These are phyloP conservation scores for Nitzschia sp. DNA, from an alignment of 108 stramenopile genomes.

Conservation along the genomic window DNA sequence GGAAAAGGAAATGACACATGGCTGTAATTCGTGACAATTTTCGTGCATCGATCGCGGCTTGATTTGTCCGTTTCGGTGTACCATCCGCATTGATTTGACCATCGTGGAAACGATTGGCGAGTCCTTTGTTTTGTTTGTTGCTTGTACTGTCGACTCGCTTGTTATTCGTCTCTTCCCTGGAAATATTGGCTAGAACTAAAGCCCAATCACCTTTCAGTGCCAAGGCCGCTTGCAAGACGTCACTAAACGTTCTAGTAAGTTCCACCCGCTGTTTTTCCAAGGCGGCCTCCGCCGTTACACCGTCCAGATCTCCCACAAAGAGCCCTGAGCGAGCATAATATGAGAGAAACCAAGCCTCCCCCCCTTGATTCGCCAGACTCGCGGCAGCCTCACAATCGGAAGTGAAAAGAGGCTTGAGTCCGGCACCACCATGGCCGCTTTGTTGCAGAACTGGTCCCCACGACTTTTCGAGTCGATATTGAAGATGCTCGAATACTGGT, in stretches of 20 bases:
- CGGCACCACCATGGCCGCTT: background rate
- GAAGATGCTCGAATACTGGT: conserved; percentile 75
- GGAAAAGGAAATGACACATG: conserved; percentile 76
- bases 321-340: conserved; percentile 83
- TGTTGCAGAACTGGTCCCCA: conserved; percentile 62
- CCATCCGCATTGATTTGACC: conserved; percentile 80
- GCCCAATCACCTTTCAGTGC: conserved; percentile 75
- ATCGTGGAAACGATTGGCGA: conserved; percentile 44
- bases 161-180: conserved; percentile 31
- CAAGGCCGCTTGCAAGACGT: conserved; percentile 72
- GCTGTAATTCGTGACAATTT: conserved; percentile 75
- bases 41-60: conserved; percentile 71
- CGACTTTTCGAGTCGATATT: conserved; percentile 69
- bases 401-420: conserved; percentile 44
- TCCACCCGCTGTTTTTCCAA: conserved; percentile 85
- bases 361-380: conserved; percentile 45
- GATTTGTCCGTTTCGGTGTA: conserved; percentile 41
- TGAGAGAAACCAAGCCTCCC: conserved; percentile 67
- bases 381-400: conserved; percentile 57
- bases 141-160: conserved; percentile 22
- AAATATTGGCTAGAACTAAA: conserved; percentile 25
- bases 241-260: conserved; percentile 68
- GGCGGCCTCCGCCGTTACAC: conserved; percentile 72
- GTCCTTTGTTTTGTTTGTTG: conserved; percentile 34
- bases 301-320: conserved; percentile 86